Percentiles rank a stretch among this genome's conserved stretches.
Evolutionary conservation across 1,139 yeast species (phyloP).

Genomic region (Zygosaccharomyces pseudobailii): DNA sequence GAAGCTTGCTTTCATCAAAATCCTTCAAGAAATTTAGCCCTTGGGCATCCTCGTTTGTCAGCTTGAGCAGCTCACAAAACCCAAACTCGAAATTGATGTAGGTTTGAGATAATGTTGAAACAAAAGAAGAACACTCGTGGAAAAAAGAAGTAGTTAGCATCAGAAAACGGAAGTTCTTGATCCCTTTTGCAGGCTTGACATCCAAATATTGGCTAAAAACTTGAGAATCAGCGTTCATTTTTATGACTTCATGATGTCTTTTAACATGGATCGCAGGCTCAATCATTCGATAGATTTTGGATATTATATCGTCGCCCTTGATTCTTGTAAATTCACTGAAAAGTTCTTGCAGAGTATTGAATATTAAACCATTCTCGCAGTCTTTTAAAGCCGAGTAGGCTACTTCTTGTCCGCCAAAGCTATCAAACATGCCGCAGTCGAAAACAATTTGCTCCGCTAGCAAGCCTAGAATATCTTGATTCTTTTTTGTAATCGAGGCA

Average conservation of each 20-base stretch:
- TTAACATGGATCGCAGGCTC: constrained; percentile 30
- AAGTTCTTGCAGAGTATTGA: constrained; percentile 17
- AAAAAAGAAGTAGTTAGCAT: constrained; percentile 38
- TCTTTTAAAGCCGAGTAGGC: constrained; percentile 19
- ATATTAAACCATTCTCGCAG: constrained; percentile 22
- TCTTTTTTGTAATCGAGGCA: constrained; percentile 16
- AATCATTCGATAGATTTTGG: constrained; percentile 22
- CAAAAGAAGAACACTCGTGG: constrained; percentile 27
- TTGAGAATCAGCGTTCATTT: constrained; percentile 29
- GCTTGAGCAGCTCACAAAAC: constrained; percentile 32
- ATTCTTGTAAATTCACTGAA: constrained; percentile 25
- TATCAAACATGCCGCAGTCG: constrained; percentile 37
- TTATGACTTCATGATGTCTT: constrained; percentile 30
- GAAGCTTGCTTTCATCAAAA: constrained; percentile 33
- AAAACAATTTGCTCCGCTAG: constrained; percentile 43
- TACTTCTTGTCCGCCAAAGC: constrained; percentile 20
- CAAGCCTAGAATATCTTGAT: constrained; percentile 29
- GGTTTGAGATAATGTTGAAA: constrained; percentile 30
- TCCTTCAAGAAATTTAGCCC: constrained; percentile 29
- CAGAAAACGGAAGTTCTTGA: constrained; percentile 52
- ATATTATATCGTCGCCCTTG: constrained; percentile 26
- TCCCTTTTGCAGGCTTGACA: constrained; percentile 47
- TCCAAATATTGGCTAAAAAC: constrained; percentile 37
- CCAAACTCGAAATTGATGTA: constrained; percentile 34
- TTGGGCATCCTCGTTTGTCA: constrained; percentile 29